These are phyloP conservation scores for Stagonosporopsis chrysanthemi DNA, from an alignment of 2,329 filamentous ascomycete genomes.

Conservation along the genomic window DNA sequence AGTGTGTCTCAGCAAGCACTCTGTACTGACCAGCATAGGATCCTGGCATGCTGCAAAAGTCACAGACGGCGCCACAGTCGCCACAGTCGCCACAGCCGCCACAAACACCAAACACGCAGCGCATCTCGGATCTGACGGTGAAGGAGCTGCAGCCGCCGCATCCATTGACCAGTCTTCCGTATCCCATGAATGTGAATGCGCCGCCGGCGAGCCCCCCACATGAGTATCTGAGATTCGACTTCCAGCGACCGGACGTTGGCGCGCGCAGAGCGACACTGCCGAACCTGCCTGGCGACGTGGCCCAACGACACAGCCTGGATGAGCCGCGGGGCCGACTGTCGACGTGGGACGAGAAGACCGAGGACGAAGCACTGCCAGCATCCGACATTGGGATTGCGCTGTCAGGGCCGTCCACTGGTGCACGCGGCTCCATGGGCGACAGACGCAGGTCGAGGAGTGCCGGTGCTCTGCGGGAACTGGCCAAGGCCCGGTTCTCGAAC, in stretches of 20 bases:
- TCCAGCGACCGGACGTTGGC: slow-evolving; percentile 29
- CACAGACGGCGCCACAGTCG: slow-evolving; percentile 10
- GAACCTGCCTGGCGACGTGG: slow-evolving; percentile 34
- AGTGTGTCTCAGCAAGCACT: background rate
- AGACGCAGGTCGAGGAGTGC: slow-evolving; percentile 50
- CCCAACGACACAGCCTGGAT: slow-evolving; percentile 40
- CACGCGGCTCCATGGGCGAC: slow-evolving; percentile 25
- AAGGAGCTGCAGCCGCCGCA: slow-evolving; percentile 44
- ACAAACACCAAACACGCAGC: slow-evolving; percentile 29
- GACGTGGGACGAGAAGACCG: slow-evolving; percentile 40
- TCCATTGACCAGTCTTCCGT: slow-evolving; percentile 48
- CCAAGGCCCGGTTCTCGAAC: slow-evolving; percentile 32
- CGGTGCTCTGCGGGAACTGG: slow-evolving; percentile 46
- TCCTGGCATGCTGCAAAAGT: slow-evolving; percentile 34
- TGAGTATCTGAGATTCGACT: slow-evolving; percentile 46
- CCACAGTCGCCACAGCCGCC: slow-evolving; percentile 10
- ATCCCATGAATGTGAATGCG: slow-evolving; percentile 53
- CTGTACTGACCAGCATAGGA: slow-evolving; percentile 34
- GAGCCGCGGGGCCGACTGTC: slow-evolving; percentile 33
- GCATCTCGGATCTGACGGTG: slow-evolving; percentile 48
- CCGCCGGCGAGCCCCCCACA: slow-evolving; percentile 46
- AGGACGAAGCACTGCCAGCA: slow-evolving; percentile 37
- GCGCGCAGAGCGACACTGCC: slow-evolving; percentile 48
- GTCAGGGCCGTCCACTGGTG: slow-evolving; percentile 38
- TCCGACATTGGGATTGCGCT: slow-evolving; percentile 47